These are phyloP conservation scores for Sporothrix dimorphospora DNA, from an alignment of 2,329 filamentous ascomycete species.

Conservation along the genomic window DNA sequence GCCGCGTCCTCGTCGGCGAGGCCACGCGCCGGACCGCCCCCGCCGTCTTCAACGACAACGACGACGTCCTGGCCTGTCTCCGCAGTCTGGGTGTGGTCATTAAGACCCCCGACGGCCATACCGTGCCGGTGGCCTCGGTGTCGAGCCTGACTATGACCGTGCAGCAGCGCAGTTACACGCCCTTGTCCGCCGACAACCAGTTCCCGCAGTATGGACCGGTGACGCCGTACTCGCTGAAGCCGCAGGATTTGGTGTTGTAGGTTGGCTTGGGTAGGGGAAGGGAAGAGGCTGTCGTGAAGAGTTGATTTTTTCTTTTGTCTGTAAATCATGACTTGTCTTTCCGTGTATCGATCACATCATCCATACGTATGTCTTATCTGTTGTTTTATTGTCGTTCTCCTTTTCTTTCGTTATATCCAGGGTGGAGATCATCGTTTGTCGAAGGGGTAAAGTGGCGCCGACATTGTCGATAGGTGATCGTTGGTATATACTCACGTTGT, in stretches of 20 bases:
- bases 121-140: constrained; percentile 36
- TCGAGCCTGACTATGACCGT: constrained; percentile 46
- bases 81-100: constrained; percentile 35
- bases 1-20: constrained; percentile 27
- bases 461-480: not conserved
- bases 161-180: constrained; percentile 38
- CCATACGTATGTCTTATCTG: too few relatives aligned
- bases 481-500: not conserved
- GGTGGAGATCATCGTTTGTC: not conserved
- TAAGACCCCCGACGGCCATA: constrained; percentile 39
- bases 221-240: not conserved
- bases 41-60: not conserved
- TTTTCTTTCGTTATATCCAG: not conserved
- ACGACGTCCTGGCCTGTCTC: constrained; percentile 43
- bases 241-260: constrained; percentile 1
- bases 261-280: too few relatives aligned
- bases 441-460: not conserved
- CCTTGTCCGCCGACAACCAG: constrained; percentile 28
- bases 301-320: not conserved
- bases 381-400: not conserved
- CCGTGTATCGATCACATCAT: not conserved
- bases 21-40: not conserved
- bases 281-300: too few relatives aligned
- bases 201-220: constrained; percentile 37
- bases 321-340: not conserved